Evolutionary conservation across 257 asterid genomes (phyloP).

Genomic region (Solanum pinnatisectum): DNA sequence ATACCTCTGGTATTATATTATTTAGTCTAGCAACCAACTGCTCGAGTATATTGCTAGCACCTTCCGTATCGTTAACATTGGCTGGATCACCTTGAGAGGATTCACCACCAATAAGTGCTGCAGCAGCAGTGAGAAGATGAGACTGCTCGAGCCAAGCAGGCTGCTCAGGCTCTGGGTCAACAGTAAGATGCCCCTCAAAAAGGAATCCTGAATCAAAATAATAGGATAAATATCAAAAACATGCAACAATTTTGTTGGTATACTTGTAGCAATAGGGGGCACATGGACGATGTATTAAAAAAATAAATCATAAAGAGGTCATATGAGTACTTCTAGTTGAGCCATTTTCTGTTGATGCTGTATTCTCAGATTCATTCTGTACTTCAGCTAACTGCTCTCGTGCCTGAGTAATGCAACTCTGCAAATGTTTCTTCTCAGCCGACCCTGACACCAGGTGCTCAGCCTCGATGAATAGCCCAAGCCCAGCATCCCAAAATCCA

Average conservation of each 20-base stretch:
- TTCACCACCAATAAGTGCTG: constrained; percentile 53
- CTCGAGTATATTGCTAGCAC: constrained; percentile 31
- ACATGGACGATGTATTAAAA: not conserved
- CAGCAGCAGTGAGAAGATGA: constrained; percentile 62
- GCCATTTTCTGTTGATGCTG: constrained; percentile 22
- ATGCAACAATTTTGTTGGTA: not conserved
- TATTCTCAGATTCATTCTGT: constrained; percentile 33
- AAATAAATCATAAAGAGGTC: not conserved
- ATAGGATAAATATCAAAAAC: not conserved
- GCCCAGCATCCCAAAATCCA: constrained; percentile 91
- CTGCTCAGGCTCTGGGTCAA: constrained; percentile 90
- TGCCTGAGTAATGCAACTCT: constrained; percentile 57
- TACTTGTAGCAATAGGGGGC: not conserved
- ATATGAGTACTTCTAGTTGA: constrained; percentile 42
- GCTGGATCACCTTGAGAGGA: constrained; percentile 45
- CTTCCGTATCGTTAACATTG: constrained; percentile 23
- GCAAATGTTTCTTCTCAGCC: constrained; percentile 57
- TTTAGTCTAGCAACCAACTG: constrained; percentile 51
- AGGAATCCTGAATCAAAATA: constrained; percentile 54
- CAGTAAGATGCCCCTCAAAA: constrained; percentile 97
- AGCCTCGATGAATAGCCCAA: constrained; percentile 63
- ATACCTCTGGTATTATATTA: constrained; percentile 72
- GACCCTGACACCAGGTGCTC: constrained; percentile 37
- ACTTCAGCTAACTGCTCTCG: constrained; percentile 54
- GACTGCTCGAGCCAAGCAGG: constrained; percentile 75